Conservation (phyloP, 495 filamentous ascomycete genomes). For the Trichoderma orchidacearum region DNA sequence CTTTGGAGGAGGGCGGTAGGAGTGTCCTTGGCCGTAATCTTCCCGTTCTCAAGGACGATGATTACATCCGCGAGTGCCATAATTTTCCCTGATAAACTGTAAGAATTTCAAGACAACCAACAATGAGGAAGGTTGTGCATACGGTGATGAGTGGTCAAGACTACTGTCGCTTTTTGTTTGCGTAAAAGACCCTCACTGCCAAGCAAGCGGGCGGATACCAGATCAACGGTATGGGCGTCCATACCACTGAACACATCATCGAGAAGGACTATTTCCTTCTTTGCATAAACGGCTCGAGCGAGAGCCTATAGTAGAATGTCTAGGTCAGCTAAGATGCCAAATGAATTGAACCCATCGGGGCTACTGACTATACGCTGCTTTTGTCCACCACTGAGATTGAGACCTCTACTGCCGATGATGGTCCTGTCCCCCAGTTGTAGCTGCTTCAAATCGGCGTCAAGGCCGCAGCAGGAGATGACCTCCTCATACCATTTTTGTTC, state of each 20-base stretch:
- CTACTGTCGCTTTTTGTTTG: slow-evolving; percentile 31
- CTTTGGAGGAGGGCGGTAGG: background rate
- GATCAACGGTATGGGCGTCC: slow-evolving; percentile 43
- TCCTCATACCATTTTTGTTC: slow-evolving; percentile 47
- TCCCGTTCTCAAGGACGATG: background rate
- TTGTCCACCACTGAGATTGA: slow-evolving; percentile 51
- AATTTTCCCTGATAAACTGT: background rate
- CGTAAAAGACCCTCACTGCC: slow-evolving; percentile 38
- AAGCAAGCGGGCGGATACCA: slow-evolving; percentile 40
- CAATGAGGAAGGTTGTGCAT: no score
- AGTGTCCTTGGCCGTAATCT: background rate
- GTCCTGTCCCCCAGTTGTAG: slow-evolving; percentile 45
- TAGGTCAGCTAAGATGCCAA: no score
- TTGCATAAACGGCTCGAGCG: slow-evolving; percentile 12
- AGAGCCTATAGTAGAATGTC: slow-evolving; percentile 3
- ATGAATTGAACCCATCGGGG: no score
- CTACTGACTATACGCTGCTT: slow-evolving; percentile 38
- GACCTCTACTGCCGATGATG: slow-evolving; percentile 46
- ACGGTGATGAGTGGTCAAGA: slow-evolving; percentile 26
- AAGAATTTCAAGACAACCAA: background rate
- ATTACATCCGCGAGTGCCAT: background rate
- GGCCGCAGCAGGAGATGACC: slow-evolving; percentile 46
- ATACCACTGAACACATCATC: slow-evolving; percentile 33
- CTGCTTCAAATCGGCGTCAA: slow-evolving; percentile 38
- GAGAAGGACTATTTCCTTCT: slow-evolving; percentile 8